Percentiles rank a stretch among this genome's conserved stretches.
Conservation (phyloP, 1,139 yeast species). For the Pichia kudriavzevii region DNA sequence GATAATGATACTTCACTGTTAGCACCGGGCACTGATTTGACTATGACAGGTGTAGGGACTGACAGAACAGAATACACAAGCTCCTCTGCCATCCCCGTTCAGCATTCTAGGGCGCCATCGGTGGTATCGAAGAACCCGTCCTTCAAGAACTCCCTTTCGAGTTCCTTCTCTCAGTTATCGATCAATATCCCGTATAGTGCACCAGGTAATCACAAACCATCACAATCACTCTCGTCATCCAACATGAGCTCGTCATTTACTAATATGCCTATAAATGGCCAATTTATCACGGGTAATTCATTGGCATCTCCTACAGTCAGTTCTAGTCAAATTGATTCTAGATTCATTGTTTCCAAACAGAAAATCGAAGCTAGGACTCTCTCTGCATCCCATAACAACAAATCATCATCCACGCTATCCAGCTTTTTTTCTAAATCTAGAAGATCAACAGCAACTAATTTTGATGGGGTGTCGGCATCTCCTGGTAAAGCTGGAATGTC, state of each 20-base stretch:
- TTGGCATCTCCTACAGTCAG: conserved; percentile 65
- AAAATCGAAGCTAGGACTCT: conserved; percentile 43
- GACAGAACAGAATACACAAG: too few relatives aligned
- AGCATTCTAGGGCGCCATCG: too few relatives aligned
- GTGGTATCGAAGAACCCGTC: conserved; percentile 17
- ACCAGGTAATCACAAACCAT: conserved; percentile 46
- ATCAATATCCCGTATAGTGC: conserved; percentile 64
- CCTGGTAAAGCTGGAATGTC: too few relatives aligned
- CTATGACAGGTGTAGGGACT: too few relatives aligned
- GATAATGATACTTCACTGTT: too few relatives aligned
- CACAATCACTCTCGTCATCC: conserved; percentile 9
- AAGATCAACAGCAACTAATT: conserved; percentile 22
- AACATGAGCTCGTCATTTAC: conserved; percentile 14
- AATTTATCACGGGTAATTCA: conserved; percentile 50
- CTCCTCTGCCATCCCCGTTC: conserved; percentile 12
- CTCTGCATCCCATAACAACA: conserved; percentile 14
- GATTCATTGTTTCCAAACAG: conserved; percentile 68
- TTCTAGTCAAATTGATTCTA: conserved; percentile 47
- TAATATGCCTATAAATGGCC: conserved; percentile 41
- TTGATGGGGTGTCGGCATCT: conserved; percentile 21
- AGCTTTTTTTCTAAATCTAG: conserved; percentile 42
- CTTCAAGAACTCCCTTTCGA: conserved; percentile 17
- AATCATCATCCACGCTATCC: conserved; percentile 42
- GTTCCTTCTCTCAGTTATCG: conserved; percentile 42
- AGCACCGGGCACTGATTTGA: too few relatives aligned